phyloP scores from a whole-genome alignment of 2,329 filamentous ascomycete genomes.

The Talaromyces pinophilus region DNA sequence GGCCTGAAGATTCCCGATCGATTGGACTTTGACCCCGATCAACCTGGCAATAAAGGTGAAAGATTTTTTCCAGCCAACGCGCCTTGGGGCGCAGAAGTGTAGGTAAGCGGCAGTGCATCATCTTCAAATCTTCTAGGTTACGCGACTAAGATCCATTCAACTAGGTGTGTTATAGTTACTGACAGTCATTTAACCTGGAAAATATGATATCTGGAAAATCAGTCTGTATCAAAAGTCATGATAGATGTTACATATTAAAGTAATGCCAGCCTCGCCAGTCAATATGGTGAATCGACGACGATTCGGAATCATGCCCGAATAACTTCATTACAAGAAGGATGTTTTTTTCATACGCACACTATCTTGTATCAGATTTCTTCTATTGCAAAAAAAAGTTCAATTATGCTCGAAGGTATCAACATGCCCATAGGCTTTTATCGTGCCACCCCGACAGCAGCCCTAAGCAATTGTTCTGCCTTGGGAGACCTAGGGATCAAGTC shows the following conservation, averaged over 20 bases:
- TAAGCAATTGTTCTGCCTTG: constrained; percentile 13
- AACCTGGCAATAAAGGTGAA: constrained; percentile 2
- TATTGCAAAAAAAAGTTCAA: background rate
- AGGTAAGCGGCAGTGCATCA: background rate
- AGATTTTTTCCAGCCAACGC: background rate
- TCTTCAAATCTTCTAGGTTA: no score
- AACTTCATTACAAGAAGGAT: background rate
- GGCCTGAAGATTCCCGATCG: constrained; percentile 27
- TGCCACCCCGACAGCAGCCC: constrained; percentile 3
- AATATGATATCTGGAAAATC: background rate
- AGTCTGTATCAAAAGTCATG: background rate
- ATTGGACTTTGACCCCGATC: constrained; percentile 27
- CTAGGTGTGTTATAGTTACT: no score
- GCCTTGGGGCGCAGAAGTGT: constrained; percentile 16
- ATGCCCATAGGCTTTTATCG: background rate
- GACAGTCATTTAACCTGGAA: no score
- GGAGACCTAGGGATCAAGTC: constrained; percentile 2
- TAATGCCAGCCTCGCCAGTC: background rate
- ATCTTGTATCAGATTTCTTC: background rate
- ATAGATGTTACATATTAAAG: background rate
- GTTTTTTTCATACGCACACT: background rate
- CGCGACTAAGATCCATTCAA: no score
- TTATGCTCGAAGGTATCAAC: background rate
- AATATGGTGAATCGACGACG: background rate
- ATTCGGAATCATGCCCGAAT: background rate